Base-by-base conservation (phyloP, 2,329 filamentous ascomycete genomes). In the Fusarium humuli region DNA sequence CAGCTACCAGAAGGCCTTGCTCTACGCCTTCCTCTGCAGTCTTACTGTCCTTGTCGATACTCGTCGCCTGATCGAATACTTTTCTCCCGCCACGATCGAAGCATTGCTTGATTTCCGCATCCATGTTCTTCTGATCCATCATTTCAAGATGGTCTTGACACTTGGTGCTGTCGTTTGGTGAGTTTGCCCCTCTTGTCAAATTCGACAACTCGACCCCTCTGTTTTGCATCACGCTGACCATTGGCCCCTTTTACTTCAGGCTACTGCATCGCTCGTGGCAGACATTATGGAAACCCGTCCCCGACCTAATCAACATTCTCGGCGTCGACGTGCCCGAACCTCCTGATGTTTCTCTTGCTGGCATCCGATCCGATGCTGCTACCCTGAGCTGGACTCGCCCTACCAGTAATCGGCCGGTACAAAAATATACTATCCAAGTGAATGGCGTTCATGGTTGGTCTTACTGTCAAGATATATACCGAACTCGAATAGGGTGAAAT, bases 241-340 rank as follows among this genome's bases (percentile, higher is more conserved):
- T 32, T 50, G 47, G 34, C 44, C 40, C 50, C 56, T 30, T 52
- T 46, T 30, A 40, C 34, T 57, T 10, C 37, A 96, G 93, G 94
- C 87, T 97, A 66, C 85, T 94, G 64, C 92, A 93, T 79, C 91
- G 96, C 77, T 93, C 94, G 67, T 94, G 92, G 83, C 92, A 94
- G 78, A 96, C 97, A 40, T 86, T 98, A 57, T 91, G 93, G 81
- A 97, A 95, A 75, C 94, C 95, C 25, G 94, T 97, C 60, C 93
- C 95, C 61, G 91, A 97, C 70, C 88, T 99, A 49, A 94, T 98
- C 75, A 91, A 91, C 73, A 93, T 98, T 52, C 89, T 99, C 49
- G 94, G 95, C 64, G 91, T 98, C 78, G 96, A 99, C 77, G 95
- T 99, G 54, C 96, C 96, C 66, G 91, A 94, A 68, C 87, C 93